Conservation (phyloP, 108 stramenopile species). For the Skeletonema marinoi region DNA sequence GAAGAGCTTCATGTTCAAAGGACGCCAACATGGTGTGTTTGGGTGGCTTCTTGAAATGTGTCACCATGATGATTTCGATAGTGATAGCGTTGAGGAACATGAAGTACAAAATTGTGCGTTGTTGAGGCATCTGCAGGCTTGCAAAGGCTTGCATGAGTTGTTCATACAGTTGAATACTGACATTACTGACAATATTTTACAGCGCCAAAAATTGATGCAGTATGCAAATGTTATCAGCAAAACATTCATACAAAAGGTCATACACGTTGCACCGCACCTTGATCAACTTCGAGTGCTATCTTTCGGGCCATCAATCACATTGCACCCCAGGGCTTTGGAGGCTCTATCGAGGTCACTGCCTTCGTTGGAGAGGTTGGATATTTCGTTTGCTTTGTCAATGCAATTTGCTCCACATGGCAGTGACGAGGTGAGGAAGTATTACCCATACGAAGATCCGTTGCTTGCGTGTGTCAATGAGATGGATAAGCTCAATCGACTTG, state of each 20-base stretch:
- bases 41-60: conserved; percentile 1
- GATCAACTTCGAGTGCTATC: conserved; percentile 19
- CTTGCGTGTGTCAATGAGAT: conserved; percentile 2
- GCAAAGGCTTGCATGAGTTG: conserved; percentile 11
- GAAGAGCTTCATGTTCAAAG: conserved; percentile 14
- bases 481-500: conserved; percentile 2
- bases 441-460: background rate
- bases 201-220: background rate
- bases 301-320: conserved; percentile 10
- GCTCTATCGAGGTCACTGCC: background rate
- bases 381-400: conserved; percentile 15
- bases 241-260: conserved; percentile 4
- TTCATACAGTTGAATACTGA: conserved; percentile 13
- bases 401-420: background rate
- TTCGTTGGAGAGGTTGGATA: conserved; percentile 9
- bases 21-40: conserved; percentile 1
- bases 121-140: conserved; percentile 6
- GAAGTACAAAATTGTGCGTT: background rate
- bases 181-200: background rate
- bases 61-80: background rate
- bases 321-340: background rate
- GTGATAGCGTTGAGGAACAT: background rate
- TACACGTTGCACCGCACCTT: background rate
- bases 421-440: background rate
- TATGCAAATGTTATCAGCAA: background rate